Percentiles rank a stretch among this genome's conserved stretches.
phyloP scores from a whole-genome alignment of 2,329 filamentous ascomycete species.

The Neurospora crassa region DNA sequence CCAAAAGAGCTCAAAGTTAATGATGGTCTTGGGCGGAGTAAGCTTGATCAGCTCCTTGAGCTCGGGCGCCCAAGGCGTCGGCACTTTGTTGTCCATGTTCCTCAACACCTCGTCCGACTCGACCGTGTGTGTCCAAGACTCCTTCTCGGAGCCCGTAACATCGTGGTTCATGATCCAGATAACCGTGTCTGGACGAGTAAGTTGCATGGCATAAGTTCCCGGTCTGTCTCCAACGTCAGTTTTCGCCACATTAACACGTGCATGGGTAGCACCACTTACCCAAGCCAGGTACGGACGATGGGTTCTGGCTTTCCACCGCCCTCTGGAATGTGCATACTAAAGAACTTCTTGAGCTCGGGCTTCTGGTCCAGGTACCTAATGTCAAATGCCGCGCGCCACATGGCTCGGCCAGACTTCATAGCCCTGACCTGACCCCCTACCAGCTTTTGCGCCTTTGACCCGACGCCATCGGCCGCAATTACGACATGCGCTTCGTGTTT shows the following conservation, averaged over 20 bases:
- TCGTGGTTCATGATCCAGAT: constrained; percentile 32
- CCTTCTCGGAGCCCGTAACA: constrained; percentile 27
- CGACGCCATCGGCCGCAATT: constrained; percentile 38
- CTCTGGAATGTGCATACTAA: constrained; percentile 26
- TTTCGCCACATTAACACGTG: constrained; percentile 1
- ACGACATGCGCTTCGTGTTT: constrained; percentile 38
- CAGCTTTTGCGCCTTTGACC: constrained; percentile 34
- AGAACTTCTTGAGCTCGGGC: constrained; percentile 27
- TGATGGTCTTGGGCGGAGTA: constrained; percentile 16
- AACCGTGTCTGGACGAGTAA: constrained; percentile 25
- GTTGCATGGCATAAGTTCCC: constrained; percentile 29
- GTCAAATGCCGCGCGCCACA: constrained; percentile 34
- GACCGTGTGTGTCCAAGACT: constrained; percentile 28
- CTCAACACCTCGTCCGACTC: constrained; percentile 25
- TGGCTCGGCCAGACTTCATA: constrained; percentile 32
- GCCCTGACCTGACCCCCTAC: constrained; percentile 32
- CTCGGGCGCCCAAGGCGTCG: constrained; percentile 22
- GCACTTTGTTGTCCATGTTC: constrained; percentile 25
- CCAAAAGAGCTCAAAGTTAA: constrained; percentile 33
- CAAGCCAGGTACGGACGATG: constrained; percentile 36
- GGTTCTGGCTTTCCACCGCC: constrained; percentile 17
- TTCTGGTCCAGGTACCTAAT: constrained; percentile 31
- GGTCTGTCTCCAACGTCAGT: constrained; percentile 24
- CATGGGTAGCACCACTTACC: constrained; percentile 23
- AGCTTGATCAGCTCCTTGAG: constrained; percentile 26